Evolutionary conservation across 768 basidiomycete species (phyloP).

Genomic region (Xerocomellus amylosporus): DNA sequence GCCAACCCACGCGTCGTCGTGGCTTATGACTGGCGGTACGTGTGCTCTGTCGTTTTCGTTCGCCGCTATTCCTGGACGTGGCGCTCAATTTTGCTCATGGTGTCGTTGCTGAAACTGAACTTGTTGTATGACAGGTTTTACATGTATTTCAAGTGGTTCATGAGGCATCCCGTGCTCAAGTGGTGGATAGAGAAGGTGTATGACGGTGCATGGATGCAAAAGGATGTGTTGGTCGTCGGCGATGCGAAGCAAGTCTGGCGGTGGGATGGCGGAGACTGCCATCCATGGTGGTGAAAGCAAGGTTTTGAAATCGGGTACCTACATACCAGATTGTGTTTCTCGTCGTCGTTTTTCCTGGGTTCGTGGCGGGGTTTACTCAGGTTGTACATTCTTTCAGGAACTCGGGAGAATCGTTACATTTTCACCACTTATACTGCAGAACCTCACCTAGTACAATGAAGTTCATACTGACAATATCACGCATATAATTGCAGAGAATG

Average conservation of each 20-base stretch:
- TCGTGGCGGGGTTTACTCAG: no score
- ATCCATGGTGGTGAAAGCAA: conserved; percentile 7
- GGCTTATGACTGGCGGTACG: conserved; percentile 36
- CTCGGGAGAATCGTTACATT: no score
- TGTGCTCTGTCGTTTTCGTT: background rate
- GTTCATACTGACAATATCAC: no score
- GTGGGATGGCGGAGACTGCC: conserved; percentile 27
- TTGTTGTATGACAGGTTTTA: conserved; percentile 27
- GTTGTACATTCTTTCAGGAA: no score
- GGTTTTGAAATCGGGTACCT: no score
- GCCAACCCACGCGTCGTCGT: conserved; percentile 40
- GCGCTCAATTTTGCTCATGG: background rate
- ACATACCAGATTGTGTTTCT: no score
- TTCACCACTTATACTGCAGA: no score
- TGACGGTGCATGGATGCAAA: conserved; percentile 38
- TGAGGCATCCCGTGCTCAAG: conserved; percentile 37
- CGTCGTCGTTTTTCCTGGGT: no score
- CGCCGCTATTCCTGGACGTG: background rate
- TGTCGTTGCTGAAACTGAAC: background rate
- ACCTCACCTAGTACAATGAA: no score
- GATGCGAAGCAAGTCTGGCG: conserved; percentile 20
- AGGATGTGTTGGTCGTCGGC: conserved; percentile 37
- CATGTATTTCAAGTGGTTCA: conserved; percentile 35
- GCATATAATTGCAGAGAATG: no score
- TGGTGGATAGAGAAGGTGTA: conserved; percentile 42